Base-by-base conservation (phyloP, 2,329 filamentous ascomycete genomes). In the Penicillium crustosum region DNA sequence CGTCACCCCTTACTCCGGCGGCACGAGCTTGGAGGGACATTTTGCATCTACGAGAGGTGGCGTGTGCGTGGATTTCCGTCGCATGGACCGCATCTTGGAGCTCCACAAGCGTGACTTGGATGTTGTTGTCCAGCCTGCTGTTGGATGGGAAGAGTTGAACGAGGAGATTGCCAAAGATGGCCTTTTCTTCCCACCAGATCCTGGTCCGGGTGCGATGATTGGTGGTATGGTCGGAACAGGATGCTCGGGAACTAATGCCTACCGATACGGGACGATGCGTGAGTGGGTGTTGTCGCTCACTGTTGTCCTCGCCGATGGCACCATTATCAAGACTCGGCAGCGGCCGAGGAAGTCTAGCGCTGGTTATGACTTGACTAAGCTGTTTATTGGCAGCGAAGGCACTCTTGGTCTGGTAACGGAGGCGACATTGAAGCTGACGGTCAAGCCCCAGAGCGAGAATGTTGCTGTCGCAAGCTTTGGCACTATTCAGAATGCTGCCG, bases 251-350 rank as follows among this genome's bases (percentile, higher is more conserved):
- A 96, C 92, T 15, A 96, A 96, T 73, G 88, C 92, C 17, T 96
- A 95, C 78, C 84, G 92, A 57, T 96, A 96, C 73, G 93, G 92
- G 61, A 96, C 92, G 2, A 96, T 96, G 91, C 87, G 90, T 61
- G 92, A 96, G 72, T 96, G 92, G 92, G 93, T 96, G 13, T 78
- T 96, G 23, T 89, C 85, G 53, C 77, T 96, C 64, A 96, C 92
- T 0, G 90, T 96, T 4, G 92, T 96, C 12, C 82, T 96, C 67
- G 92, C 92, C 19, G 93, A 96, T 74, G 92, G 92, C 49, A 96
- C 92, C 1, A 77, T 96, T 51, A 88, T 97, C 77, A 93, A 93
- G 80, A 97, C 93, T 12, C 83, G 90, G 61, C 91, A 95, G 75
- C 84, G 92, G 49, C 91, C 92, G 12, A 85, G 92, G 65, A 97